A percentile compares a stretch with the other conserved stretches of the same genome.
Evolutionary conservation across 176 grass and related monocot genomes (phyloP).

Genomic region (Ensete glaucum): DNA sequence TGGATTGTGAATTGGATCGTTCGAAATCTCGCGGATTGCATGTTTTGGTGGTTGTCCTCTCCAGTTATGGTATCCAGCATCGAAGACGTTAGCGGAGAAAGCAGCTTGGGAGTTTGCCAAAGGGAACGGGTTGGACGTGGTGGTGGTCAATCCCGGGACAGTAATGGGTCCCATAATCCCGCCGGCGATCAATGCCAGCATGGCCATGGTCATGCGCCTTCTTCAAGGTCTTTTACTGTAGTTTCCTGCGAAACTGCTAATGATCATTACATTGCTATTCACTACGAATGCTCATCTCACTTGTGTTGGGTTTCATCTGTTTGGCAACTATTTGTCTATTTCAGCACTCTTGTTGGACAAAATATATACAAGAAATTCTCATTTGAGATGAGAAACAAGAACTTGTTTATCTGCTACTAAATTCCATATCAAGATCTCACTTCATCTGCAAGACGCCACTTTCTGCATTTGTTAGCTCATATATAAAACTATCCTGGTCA

Average conservation of each 20-base stretch:
- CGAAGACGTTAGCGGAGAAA: slow-evolving; percentile 80
- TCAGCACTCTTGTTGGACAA: too few relatives aligned
- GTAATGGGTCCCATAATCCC: slow-evolving; percentile 68
- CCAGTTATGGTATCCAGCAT: slow-evolving; percentile 87
- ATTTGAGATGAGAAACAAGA: too few relatives aligned
- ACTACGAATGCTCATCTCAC: not conserved
- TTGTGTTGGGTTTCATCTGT: too few relatives aligned
- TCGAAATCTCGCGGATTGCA: not conserved
- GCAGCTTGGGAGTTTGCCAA: slow-evolving; percentile 84
- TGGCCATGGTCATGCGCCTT: slow-evolving; percentile 52
- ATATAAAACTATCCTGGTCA: too few relatives aligned
- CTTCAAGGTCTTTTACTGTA: slow-evolving; percentile 31
- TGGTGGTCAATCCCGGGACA: slow-evolving; percentile 68
- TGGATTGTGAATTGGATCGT: not conserved
- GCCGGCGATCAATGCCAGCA: slow-evolving; percentile 61
- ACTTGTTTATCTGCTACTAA: too few relatives aligned
- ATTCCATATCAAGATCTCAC: too few relatives aligned
- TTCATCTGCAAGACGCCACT: too few relatives aligned
- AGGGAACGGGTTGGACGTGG: slow-evolving; percentile 66
- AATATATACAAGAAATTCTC: too few relatives aligned
- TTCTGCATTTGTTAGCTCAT: too few relatives aligned
- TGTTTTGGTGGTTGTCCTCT: slow-evolving; percentile 9
- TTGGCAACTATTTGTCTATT: too few relatives aligned
- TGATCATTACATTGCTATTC: not conserved
- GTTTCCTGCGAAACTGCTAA: not conserved